phyloP scores from a whole-genome alignment of 768 basidiomycete genomes.

The Psilocybe tampanensis region DNA sequence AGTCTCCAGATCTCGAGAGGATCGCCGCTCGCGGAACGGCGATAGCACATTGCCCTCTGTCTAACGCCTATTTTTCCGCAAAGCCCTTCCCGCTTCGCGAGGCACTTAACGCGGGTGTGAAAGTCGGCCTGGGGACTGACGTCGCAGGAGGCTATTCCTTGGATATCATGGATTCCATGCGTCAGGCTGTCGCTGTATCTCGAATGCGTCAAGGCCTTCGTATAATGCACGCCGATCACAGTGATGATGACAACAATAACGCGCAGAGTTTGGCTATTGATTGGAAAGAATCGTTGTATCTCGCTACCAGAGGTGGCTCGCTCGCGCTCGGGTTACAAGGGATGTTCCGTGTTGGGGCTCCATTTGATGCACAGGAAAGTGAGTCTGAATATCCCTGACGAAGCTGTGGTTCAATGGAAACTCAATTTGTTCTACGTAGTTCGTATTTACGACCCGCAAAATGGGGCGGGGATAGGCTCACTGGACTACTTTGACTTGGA shows the following conservation, averaged over 20 bases:
- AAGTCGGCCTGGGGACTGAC: conserved; percentile 83
- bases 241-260: not conserved
- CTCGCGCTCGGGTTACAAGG: conserved; percentile 68
- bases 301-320: conserved; percentile 83
- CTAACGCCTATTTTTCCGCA: conserved; percentile 85
- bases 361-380: conserved; percentile 82
- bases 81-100: conserved; percentile 71
- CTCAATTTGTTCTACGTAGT: too few relatives aligned
- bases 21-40: conserved; percentile 55
- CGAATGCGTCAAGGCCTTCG: conserved; percentile 62
- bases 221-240: conserved; percentile 26
- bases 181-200: conserved; percentile 73
- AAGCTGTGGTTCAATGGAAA: too few relatives aligned
- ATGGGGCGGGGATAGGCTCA: conserved; percentile 51
- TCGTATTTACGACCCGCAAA: conserved; percentile 43
- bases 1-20: conserved; percentile 47
- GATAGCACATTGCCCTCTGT: conserved; percentile 87
- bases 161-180: conserved; percentile 80
- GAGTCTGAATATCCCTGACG: too few relatives aligned
- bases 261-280: conserved; percentile 50
- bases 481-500: conserved; percentile 71
- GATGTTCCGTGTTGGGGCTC: conserved; percentile 57
- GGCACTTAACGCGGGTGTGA: conserved; percentile 62
- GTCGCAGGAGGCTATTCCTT: conserved; percentile 85
- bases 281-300: conserved; percentile 82